Evolutionary conservation across 352 stramenopile genomes (phyloP).

Genomic region (Hyaloperonospora brassicae): DNA sequence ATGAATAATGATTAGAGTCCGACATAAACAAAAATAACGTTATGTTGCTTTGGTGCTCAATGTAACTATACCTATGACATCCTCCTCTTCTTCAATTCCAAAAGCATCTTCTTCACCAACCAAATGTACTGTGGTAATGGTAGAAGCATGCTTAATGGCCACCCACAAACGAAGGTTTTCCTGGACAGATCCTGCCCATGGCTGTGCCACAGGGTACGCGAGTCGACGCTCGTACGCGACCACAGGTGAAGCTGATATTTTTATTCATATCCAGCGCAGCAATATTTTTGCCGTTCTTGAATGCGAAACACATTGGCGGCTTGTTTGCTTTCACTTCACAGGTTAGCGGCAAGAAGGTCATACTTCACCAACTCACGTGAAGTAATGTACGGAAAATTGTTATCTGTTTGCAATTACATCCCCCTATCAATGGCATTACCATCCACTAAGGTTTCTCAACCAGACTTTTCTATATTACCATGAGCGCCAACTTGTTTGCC

Average conservation of each 20-base stretch:
- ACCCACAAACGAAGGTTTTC: slow-evolving; percentile 1
- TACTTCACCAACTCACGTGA: slow-evolving; percentile 1
- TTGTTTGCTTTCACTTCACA: neutral
- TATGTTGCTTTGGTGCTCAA: slow-evolving; percentile 1
- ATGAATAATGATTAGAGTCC: neutral
- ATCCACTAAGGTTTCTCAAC: too few species aligned
- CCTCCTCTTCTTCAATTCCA: neutral
- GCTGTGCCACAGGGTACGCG: neutral
- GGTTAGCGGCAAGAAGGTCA: slow-evolving; percentile 1
- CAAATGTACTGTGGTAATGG: slow-evolving; percentile 1
- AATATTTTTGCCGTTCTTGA: slow-evolving; percentile 1
- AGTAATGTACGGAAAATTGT: neutral
- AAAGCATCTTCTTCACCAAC: neutral
- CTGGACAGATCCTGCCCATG: neutral
- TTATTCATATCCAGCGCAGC: neutral
- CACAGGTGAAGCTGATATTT: slow-evolving; percentile 1
- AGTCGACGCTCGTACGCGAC: neutral
- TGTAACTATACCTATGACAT: neutral
- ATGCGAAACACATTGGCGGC: neutral
- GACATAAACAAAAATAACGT: slow-evolving; percentile 1
- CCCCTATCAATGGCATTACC: neutral
- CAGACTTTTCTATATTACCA: too few species aligned
- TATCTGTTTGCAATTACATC: neutral
- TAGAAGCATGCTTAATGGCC: neutral
- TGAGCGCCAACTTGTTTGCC: too few species aligned